Percentiles rank a stretch among this genome's conserved stretches.
Evolutionary conservation across 192 early-diverging fungal species (phyloP).

Genomic region (Gorgonomyces haynaldii): DNA sequence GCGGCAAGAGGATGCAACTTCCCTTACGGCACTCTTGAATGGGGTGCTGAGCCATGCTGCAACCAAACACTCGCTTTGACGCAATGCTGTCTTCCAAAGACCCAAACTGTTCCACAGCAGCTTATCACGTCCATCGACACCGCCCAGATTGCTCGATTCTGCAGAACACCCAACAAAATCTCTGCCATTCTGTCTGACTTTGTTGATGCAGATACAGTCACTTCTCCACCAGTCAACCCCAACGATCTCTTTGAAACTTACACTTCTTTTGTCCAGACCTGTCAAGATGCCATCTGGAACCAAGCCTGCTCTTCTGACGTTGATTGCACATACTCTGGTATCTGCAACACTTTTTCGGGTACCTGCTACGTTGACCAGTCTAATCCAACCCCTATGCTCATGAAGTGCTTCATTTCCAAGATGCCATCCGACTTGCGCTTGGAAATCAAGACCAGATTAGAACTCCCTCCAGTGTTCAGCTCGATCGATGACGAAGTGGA

Average conservation of each 20-base stretch:
- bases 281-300: not conserved
- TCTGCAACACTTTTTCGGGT: not conserved
- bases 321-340: not conserved
- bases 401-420: not conserved
- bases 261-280: not conserved
- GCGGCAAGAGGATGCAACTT: too few species aligned
- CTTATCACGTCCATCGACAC: not conserved
- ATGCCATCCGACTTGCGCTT: not conserved
- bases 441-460: not conserved
- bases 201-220: not conserved
- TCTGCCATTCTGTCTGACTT: not conserved
- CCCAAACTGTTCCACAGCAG: not conserved
- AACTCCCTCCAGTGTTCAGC: not conserved
- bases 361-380: not conserved
- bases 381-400: not conserved
- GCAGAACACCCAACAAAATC: not conserved
- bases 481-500: not conserved
- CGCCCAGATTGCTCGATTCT: too few species aligned
- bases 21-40: not conserved
- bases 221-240: not conserved
- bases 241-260: not conserved
- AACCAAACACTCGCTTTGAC: not conserved
- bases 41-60: not conserved
- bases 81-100: not conserved
- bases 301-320: not conserved